Conservation (phyloP, 768 basidiomycete genomes). For the Lentinus brumalis region DNA sequence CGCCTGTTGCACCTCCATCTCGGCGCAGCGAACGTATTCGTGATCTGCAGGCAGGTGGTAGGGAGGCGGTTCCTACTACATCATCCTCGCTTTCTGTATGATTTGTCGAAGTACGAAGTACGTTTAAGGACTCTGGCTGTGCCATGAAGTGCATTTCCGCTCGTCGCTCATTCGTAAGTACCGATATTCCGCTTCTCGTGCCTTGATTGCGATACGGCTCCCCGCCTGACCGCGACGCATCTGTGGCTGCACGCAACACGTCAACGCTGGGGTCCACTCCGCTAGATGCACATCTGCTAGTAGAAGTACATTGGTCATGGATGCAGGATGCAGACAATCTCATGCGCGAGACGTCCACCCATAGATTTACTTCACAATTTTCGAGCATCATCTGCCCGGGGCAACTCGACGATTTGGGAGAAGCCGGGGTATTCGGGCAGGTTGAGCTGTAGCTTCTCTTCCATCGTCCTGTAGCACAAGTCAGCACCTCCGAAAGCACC, state of each 20-base stretch:
- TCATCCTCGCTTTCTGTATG: no score
- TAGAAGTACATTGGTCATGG: not conserved
- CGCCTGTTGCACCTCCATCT: no score
- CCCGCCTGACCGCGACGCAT: conserved; percentile 6
- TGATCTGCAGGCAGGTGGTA: no score
- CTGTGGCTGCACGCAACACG: conserved; percentile 5
- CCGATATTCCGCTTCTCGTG: no score
- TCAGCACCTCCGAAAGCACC: not conserved
- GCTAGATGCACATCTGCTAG: not conserved
- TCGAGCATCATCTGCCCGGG: conserved; percentile 14
- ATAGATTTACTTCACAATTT: not conserved
- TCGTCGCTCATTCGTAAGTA: no score
- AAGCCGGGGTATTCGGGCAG: conserved; percentile 79
- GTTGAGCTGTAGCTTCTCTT: conserved; percentile 75
- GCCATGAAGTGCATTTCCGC: no score
- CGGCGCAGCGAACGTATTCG: no score
- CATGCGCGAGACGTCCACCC: not conserved
- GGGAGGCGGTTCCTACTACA: no score
- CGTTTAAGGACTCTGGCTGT: no score
- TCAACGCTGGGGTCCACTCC: not conserved
- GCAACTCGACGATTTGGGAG: conserved; percentile 84
- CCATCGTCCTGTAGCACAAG: conserved; percentile 54
- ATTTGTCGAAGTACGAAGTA: no score
- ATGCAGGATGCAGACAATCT: not conserved
- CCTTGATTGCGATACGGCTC: no score